A percentile compares a stretch with the other conserved stretches of the same genome.
Conservation (phyloP, 2,329 filamentous ascomycete genomes). For the Colletotrichum shisoi region DNA sequence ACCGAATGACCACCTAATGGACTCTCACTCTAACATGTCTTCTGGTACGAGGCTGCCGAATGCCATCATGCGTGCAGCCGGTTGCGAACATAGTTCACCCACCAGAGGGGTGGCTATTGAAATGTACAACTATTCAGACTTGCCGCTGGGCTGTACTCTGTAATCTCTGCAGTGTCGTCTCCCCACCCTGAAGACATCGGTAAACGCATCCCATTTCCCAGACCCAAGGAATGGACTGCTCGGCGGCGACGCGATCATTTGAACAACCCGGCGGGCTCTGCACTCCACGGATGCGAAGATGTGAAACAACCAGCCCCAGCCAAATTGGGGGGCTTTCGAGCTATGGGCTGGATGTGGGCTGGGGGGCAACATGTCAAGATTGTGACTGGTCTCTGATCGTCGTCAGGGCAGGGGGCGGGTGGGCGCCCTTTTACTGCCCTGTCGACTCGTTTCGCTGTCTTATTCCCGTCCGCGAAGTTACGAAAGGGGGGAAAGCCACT, state of each 20-base stretch:
- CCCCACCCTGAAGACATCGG: background rate
- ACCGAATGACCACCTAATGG: conserved; percentile 9
- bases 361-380: conserved; percentile 35
- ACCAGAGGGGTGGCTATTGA: background rate
- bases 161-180: background rate
- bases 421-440: background rate
- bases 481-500: conserved; percentile 14
- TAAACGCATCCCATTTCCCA: conserved; percentile 23
- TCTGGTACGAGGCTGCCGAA: background rate
- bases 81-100: conserved; percentile 5
- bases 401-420: conserved; percentile 22
- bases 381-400: conserved; percentile 38
- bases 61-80: conserved; percentile 23
- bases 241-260: conserved; percentile 29
- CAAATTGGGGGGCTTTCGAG: conserved; percentile 15
- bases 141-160: background rate
- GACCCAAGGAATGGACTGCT: conserved; percentile 26
- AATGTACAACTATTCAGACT: background rate
- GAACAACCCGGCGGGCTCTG: conserved; percentile 15
- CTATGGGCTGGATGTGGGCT: conserved; percentile 16
- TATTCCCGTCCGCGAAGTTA: background rate
- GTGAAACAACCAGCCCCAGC: conserved; percentile 21
- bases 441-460: background rate
- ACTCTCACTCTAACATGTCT: too few species aligned
- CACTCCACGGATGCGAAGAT: conserved; percentile 1